Base-by-base conservation (phyloP, 2,329 filamentous ascomycete species). In the Hymenoscyphus albidus region DNA sequence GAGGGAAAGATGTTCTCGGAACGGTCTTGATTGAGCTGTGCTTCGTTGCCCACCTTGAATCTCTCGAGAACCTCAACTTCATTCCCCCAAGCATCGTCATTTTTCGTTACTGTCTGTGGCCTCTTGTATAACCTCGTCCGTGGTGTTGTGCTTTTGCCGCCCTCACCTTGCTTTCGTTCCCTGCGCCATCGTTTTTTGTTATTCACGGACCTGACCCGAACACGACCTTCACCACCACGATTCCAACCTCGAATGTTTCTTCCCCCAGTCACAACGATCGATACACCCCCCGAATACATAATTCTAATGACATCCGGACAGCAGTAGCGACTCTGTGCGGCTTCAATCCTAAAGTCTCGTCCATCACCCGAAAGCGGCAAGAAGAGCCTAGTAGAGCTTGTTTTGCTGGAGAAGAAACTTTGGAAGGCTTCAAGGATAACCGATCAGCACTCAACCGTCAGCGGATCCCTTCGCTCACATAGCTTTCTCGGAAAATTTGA, bases 401-500 rank as follows among this genome's bases (percentile, higher is more conserved):
- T 54, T 54, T 54, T 54, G 48, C 48, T 51, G n/a, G 12, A 22
- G 48, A 54, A 22, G 18, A 54, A 54, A 51, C 44, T n/a, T 51
- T 51, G 18, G 48, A 54, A 54, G 48, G 18, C 48, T 22, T 40
- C 65, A 64, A 59, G 56, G 44, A 63, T 56, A 12, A 58, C 16
- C 16, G 42, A 39, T 14, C 31, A 38, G 60, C 32, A 57, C 32
- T 35, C 40, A 42, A 18, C 35, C 18, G 31, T 18, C 44, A 18
- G 22, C 38, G n/a, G 40, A 22, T 22, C 64, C 58, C 62, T 62
- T 65, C 65, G 64, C 48, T 66, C 61, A 65, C 57, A 62, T 57
- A 63, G 22, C 42, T 18, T 13, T 56, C 44, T 62, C 61, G 61
- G 64, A 61, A 63, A 70, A 71, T 64, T 75, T 74, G 74, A 72